Conservation (phyloP, 1,284 basidiomycete genomes). For the Bjerkandera adusta region DNA sequence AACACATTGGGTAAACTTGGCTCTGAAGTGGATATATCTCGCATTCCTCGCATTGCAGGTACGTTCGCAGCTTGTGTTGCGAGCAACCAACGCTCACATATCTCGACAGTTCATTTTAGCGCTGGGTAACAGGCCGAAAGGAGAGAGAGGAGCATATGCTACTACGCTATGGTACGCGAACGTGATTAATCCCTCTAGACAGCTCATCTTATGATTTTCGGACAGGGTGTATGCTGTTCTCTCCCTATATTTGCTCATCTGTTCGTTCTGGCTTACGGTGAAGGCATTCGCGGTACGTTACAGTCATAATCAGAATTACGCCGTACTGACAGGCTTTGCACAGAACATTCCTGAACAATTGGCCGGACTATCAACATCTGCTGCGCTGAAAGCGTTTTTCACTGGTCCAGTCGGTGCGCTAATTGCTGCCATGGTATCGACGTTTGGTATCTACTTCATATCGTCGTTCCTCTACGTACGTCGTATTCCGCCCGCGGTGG, state of each 20-base stretch:
- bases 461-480: conserved; percentile 89
- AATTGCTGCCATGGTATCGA: conserved; percentile 86
- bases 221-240: conserved; percentile 77
- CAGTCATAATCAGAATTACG: background rate
- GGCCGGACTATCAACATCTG: conserved; percentile 42
- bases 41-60: conserved; percentile 76
- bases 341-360: conserved; percentile 60
- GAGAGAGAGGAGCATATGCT: conserved; percentile 82
- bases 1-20: conserved; percentile 91
- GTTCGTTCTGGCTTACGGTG: conserved; percentile 82
- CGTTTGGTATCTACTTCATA: conserved; percentile 83
- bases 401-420: conserved; percentile 78
- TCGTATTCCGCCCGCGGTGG: conserved; percentile 13
- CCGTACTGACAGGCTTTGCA: conserved; percentile 3
- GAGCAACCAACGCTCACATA: background rate
- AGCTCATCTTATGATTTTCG: background rate
- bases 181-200: background rate
- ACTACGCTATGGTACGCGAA: conserved; percentile 70
- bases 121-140: conserved; percentile 94
- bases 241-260: conserved; percentile 78
- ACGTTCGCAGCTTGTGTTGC: conserved; percentile 16
- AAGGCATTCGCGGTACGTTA: conserved; percentile 71
- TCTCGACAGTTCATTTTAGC: conserved; percentile 83
- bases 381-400: conserved; percentile 61
- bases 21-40: conserved; percentile 86